These are phyloP conservation scores for Yamadazyma scolyti DNA, from an alignment of 805 yeast genomes.

Conservation along the genomic window DNA sequence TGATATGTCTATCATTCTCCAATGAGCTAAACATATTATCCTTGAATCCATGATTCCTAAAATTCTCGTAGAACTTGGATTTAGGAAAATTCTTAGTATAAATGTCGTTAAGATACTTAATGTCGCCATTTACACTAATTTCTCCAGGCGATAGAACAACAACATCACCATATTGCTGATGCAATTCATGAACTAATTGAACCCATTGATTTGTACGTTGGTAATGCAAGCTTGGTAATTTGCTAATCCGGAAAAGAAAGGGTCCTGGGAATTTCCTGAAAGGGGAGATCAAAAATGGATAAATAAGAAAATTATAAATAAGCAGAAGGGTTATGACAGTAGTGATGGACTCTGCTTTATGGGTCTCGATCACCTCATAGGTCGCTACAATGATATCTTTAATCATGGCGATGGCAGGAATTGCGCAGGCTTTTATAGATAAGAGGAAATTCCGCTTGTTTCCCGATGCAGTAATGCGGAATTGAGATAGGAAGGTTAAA, in stretches of 20 bases:
- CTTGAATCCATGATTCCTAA: constrained; percentile 50
- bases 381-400: constrained; percentile 1
- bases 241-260: constrained; percentile 42
- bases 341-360: constrained; percentile 2
- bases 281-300: constrained; percentile 50
- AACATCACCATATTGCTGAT: constrained; percentile 56
- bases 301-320: constrained; percentile 31
- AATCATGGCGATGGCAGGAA: too few species aligned
- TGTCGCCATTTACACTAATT: constrained; percentile 52
- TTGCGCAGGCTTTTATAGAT: too few species aligned
- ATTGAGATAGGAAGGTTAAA: too few species aligned
- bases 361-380: constrained; percentile 4
- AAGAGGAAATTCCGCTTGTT: too few species aligned
- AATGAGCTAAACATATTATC: constrained; percentile 58
- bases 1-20: constrained; percentile 45
- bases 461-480: too few species aligned
- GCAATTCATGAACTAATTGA: constrained; percentile 43
- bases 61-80: constrained; percentile 55
- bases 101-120: constrained; percentile 48
- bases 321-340: constrained; percentile 1
- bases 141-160: constrained; percentile 61
- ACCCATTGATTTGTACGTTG: constrained; percentile 46
- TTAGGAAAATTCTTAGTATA: constrained; percentile 57
- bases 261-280: constrained; percentile 59
- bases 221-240: constrained; percentile 27